Evolutionary conservation across 352 stramenopile genomes (phyloP).

Genomic region (Hyaloperonospora arabidopsidis): DNA sequence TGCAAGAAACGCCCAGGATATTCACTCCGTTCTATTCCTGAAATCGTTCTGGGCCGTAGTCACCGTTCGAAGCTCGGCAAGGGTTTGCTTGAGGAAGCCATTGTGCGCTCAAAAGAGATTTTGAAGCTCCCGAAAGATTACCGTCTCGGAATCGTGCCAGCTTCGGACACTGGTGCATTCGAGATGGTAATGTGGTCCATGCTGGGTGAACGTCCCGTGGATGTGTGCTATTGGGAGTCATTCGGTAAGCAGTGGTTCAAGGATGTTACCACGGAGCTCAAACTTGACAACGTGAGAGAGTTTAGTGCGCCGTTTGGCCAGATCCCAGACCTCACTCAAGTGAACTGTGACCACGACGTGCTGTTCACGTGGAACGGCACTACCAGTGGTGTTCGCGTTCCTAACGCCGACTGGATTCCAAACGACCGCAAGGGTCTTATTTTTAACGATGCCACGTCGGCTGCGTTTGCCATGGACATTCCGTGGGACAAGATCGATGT

Average conservation of each 20-base stretch:
- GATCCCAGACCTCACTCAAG: constrained; percentile 90
- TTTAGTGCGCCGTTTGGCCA: constrained; percentile 94
- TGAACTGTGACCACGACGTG: constrained; percentile 94
- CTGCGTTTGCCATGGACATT: constrained; percentile 98
- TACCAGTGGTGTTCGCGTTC: constrained; percentile 94
- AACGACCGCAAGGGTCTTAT: constrained; percentile 92
- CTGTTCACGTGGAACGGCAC: constrained; percentile 99
- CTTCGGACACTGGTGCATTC: constrained; percentile 97
- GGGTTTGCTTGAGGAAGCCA: constrained; percentile 90
- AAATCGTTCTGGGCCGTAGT: constrained; percentile 88
- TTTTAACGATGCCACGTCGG: constrained; percentile 97
- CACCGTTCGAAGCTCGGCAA: constrained; percentile 98
- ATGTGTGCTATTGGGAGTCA: constrained; percentile 94
- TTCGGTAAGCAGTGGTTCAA: constrained; percentile 96
- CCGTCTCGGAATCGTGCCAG: constrained; percentile 94
- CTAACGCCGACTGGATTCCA: constrained; percentile 94
- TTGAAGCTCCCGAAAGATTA: constrained; percentile 93
- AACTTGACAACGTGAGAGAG: constrained; percentile 91
- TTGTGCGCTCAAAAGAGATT: constrained; percentile 92
- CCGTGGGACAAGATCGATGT: constrained; percentile 98
- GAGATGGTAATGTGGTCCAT: constrained; percentile 99
- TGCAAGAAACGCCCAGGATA: constrained; percentile 99
- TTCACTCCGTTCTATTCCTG: constrained; percentile 81
- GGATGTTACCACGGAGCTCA: constrained; percentile 92
- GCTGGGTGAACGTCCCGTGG: constrained; percentile 89